Percentiles rank a stretch among this genome's conserved stretches.
Conservation (phyloP, 2,329 filamentous ascomycete genomes). For the Trichoderma sp. region DNA sequence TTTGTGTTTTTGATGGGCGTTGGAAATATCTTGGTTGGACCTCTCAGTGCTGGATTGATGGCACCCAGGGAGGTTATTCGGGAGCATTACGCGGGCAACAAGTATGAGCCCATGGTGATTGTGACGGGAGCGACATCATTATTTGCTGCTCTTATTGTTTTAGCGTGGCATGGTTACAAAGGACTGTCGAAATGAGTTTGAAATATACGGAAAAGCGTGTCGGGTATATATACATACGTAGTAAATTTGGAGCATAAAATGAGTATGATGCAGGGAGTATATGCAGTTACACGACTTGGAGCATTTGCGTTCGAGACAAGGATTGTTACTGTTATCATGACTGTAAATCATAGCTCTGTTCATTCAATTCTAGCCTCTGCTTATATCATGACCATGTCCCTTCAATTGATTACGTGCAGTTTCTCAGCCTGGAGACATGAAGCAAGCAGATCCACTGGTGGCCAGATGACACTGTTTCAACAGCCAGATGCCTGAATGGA, state of each 20-base stretch:
- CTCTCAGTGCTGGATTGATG: conserved; percentile 33
- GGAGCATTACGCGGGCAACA: conserved; percentile 22
- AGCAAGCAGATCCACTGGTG: background rate
- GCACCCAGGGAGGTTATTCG: conserved; percentile 30
- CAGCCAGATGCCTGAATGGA: background rate
- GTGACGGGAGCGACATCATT: conserved; percentile 22
- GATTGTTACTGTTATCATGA: background rate
- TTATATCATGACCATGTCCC: background rate
- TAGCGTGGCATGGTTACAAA: conserved; percentile 17
- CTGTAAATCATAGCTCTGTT: background rate
- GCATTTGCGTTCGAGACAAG: background rate
- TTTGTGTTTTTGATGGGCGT: conserved; percentile 35
- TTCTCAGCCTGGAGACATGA: background rate
- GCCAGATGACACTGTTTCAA: background rate
- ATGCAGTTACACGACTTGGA: background rate
- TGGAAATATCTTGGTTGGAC: conserved; percentile 36
- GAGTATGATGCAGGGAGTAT: too few relatives aligned
- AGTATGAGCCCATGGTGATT: conserved; percentile 23
- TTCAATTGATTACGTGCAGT: too few relatives aligned
- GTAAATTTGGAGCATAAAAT: too few relatives aligned
- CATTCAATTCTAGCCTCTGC: background rate
- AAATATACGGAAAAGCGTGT: background rate
- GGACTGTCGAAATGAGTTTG: background rate
- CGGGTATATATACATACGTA: too few relatives aligned
- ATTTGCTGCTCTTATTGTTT: conserved; percentile 18